Evolutionary conservation across 768 basidiomycete genomes (phyloP), one percentile per base, ranked within the genome.

Genomic region (Lanmaoa rubissima): DNA sequence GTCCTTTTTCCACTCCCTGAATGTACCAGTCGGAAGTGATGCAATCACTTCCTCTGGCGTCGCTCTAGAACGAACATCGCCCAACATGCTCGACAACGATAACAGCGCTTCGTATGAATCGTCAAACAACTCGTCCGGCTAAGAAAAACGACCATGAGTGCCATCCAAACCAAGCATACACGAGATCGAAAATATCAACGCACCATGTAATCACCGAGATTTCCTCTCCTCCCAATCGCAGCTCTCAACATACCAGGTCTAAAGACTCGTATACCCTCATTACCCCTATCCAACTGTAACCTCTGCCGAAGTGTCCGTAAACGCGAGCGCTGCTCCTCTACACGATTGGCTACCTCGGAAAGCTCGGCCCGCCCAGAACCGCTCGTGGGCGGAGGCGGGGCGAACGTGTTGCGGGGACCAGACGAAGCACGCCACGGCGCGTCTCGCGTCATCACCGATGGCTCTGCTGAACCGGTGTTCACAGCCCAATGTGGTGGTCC

Each of bases 61-160:
- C 21, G 79, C 79, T 28, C 78, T 82, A 0, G 88, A 82, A 61
- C 80, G 82, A 8, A 73, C 88, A n/a, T 91, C 88, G 8, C 90
- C 88, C 42, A 91, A 69, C 17, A 82, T 69, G 14, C 77, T 77
- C 36, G 84, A 78, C 45, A 91, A 71, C 3, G 79, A 78, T 19
- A 90, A 61, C 50, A 91, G 69, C 39, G 75, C 81, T 67, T 92
- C 90, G 62, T 91, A 92, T 2, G 90, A 91, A 7, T 78, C 70
- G 59, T 90, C 87, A 66, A 90, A 86, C 59, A 90, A 79, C 64
- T 91, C 88, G 57, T 91, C 90, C 51, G 84, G 82, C 88, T 88
- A 61, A 19, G 6, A 28, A 28, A 58, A 31, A 50, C 44, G 11
- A 28, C 40, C 44, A 39, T 47, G 28, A 66, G 58, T n/a, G 54